A percentile compares a stretch with the other conserved stretches of the same genome.
Conservation (phyloP, 2,329 filamentous ascomycete species). For the Fusarium liriodendri region DNA sequence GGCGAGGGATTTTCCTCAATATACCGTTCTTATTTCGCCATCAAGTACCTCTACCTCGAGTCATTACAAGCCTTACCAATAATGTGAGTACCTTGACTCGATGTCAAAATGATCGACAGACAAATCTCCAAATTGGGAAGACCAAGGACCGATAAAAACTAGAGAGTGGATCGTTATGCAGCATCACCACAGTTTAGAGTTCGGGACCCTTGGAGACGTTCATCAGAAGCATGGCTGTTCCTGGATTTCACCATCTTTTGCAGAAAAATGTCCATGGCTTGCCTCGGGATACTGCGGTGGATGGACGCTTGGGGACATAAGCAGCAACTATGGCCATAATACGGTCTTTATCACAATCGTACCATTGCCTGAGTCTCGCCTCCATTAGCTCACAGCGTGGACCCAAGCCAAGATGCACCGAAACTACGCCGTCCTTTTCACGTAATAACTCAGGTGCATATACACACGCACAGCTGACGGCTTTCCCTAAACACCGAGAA, state of each 20-base stretch:
- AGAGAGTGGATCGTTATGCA: neutral
- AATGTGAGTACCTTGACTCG: neutral
- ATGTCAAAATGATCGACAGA: neutral
- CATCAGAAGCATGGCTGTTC: neutral
- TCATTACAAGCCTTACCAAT: neutral
- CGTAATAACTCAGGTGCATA: neutral
- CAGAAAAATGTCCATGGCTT: neutral
- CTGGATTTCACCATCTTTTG: neutral
- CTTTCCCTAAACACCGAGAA: neutral
- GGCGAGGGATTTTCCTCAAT: neutral
- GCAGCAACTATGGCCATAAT: neutral
- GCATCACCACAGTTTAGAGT: neutral
- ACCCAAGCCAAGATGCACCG: neutral
- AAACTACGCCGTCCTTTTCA: neutral
- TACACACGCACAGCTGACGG: neutral
- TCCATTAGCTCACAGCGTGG: neutral
- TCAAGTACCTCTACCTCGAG: neutral
- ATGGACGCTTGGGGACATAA: neutral
- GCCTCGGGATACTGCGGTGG: neutral
- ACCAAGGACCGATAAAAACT: neutral
- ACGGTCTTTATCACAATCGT: neutral
- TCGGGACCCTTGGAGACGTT: neutral
- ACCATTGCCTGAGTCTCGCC: neutral
- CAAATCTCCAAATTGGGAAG: neutral
- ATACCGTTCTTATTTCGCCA: neutral